Percentiles rank a stretch among this genome's conserved stretches.
These are phyloP conservation scores for Neofusicoccum ribis DNA, from an alignment of 2,329 filamentous ascomycete genomes.

Conservation along the genomic window DNA sequence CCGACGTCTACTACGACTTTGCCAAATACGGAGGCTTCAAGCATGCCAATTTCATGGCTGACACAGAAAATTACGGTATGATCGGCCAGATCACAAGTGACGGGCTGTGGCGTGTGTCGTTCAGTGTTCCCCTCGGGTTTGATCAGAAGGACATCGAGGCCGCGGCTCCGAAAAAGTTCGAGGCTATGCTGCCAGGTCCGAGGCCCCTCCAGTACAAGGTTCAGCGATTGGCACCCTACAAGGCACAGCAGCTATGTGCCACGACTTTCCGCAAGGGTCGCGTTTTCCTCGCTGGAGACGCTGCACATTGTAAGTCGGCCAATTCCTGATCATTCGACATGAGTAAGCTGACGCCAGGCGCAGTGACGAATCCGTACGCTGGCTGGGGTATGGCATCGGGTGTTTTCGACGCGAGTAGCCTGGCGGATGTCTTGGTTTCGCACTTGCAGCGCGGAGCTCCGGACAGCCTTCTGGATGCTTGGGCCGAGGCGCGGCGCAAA, in stretches of 20 bases:
- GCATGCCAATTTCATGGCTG: conserved; percentile 40
- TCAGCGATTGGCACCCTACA: conserved; percentile 40
- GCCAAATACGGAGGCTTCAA: conserved; percentile 40
- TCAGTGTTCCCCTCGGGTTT: conserved; percentile 34
- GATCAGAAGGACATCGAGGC: conserved; percentile 28
- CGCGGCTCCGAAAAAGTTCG: conserved; percentile 31
- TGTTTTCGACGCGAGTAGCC: conserved; percentile 35
- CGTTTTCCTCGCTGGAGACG: conserved; percentile 41
- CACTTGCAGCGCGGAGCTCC: conserved; percentile 27
- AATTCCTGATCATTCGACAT: background rate
- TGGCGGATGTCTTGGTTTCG: conserved; percentile 30
- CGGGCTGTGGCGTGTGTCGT: conserved; percentile 45
- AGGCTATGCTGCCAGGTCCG: conserved; percentile 32
- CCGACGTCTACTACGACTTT: conserved; percentile 40
- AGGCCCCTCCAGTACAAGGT: conserved; percentile 32
- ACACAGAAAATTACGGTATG: conserved; percentile 39
- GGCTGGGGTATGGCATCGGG: conserved; percentile 38
- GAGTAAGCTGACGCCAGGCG: background rate
- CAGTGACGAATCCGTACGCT: conserved; percentile 40
- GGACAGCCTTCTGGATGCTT: conserved; percentile 34
- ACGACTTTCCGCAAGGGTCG: conserved; percentile 33
- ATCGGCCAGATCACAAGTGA: conserved; percentile 33
- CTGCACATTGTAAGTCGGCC: conserved; percentile 35
- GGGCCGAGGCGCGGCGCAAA: conserved; percentile 35
- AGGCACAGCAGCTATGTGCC: conserved; percentile 43